A percentile compares a stretch with the other conserved stretches of the same genome.
These are phyloP conservation scores for Phylloporus sp. DNA, from an alignment of 768 basidiomycete genomes.

Conservation along the genomic window DNA sequence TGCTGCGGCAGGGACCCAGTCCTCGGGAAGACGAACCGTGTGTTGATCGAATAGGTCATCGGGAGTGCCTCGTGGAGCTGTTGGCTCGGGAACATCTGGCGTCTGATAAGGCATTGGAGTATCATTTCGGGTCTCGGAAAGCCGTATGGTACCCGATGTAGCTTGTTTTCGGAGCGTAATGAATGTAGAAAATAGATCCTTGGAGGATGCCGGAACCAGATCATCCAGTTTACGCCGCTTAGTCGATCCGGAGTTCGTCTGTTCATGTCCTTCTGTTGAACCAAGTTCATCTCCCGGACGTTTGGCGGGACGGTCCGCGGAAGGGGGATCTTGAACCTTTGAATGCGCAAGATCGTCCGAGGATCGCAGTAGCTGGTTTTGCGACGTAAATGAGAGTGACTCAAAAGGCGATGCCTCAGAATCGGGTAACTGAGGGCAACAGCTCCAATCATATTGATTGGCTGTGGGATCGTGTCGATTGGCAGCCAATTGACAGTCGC, in stretches of 20 bases:
- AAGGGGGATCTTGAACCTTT: not conserved
- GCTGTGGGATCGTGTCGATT: not conserved
- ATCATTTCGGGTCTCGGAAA: constrained; percentile 12
- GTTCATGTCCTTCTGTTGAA: constrained; percentile 2
- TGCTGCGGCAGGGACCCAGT: constrained; percentile 28
- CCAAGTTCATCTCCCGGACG: not conserved
- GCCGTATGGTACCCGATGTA: constrained; percentile 1
- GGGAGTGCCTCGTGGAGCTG: constrained; percentile 31
- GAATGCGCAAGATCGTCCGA: constrained; percentile 1
- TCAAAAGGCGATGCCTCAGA: constrained; percentile 20
- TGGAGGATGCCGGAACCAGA: constrained; percentile 22
- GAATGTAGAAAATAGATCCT: constrained; percentile 24
- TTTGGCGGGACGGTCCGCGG: constrained; percentile 1
- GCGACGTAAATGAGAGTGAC: constrained; percentile 23
- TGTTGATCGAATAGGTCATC: constrained; percentile 39
- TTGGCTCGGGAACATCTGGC: constrained; percentile 9
- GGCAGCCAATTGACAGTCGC: not conserved
- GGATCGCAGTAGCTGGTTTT: constrained; percentile 9
- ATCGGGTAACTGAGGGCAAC: constrained; percentile 21
- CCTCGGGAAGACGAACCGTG: constrained; percentile 43
- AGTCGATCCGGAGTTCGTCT: not conserved
- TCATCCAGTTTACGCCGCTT: constrained; percentile 28
- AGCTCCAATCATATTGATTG: constrained; percentile 20
- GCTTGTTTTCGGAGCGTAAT: constrained; percentile 25
- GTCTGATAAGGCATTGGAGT: constrained; percentile 4